Percentiles rank a stretch among this genome's conserved stretches.
These are phyloP conservation scores for Rhododendron henanense DNA, from an alignment of 148 eudicot species.

Conservation along the genomic window DNA sequence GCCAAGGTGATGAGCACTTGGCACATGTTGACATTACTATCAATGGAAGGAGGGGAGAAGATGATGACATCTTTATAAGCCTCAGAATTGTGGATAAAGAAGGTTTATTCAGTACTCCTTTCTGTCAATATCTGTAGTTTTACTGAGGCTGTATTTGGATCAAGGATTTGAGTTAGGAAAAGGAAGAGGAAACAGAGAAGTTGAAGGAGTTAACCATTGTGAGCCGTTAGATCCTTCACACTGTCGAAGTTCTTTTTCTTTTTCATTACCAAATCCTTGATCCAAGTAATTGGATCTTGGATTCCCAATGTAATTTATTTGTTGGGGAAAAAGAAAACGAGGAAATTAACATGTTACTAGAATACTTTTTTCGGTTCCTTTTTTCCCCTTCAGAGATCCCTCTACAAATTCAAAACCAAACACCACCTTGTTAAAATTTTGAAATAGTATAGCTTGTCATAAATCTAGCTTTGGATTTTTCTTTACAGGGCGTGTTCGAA, in stretches of 20 bases:
- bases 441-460: background rate
- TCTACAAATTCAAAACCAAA: background rate
- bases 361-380: background rate
- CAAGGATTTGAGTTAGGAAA: background rate
- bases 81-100: slow-evolving; percentile 66
- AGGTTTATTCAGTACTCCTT: slow-evolving; percentile 30
- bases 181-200: background rate
- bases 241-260: background rate
- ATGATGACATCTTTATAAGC: slow-evolving; percentile 55
- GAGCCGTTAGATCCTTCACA: background rate
- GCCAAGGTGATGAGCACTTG: slow-evolving; percentile 38
- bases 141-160: background rate
- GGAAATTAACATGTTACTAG: background rate
- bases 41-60: slow-evolving; percentile 56
- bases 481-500: slow-evolving; percentile 60
- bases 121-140: background rate
- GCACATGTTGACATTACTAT: slow-evolving; percentile 41
- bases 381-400: background rate
- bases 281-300: background rate
- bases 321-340: background rate
- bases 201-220: background rate
- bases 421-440: background rate
- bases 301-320: background rate
- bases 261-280: background rate
- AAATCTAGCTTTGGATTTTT: slow-evolving; percentile 2